Evolutionary conservation across 257 asterid species (phyloP).

Genomic region (Linaria vulgaris): DNA sequence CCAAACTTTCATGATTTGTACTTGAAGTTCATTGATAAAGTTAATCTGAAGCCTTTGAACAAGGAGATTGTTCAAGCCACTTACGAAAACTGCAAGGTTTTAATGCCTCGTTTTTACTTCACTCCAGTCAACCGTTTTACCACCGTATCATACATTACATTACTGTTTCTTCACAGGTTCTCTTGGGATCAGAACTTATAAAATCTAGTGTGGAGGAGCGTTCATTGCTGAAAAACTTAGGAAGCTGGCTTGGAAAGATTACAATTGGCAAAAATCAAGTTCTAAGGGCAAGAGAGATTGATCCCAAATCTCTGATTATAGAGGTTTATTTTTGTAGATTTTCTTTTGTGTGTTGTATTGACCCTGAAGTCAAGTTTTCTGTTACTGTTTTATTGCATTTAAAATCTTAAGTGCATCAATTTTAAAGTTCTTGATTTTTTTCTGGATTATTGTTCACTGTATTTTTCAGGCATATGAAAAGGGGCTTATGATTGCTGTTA

Average conservation of each 20-base stretch:
- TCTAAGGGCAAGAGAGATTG: constrained; percentile 85
- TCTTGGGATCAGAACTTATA: constrained; percentile 93
- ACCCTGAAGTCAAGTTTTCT: constrained; percentile 1
- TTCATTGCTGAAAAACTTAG: constrained; percentile 86
- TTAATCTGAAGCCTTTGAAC: constrained; percentile 70
- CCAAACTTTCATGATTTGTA: constrained; percentile 95
- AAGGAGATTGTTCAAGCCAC: constrained; percentile 79
- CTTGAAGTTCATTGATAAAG: constrained; percentile 91
- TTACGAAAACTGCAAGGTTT: constrained; percentile 98
- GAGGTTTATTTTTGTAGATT: constrained; percentile 51
- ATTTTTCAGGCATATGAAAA: constrained; percentile 79
- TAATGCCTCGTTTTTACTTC: constrained; percentile 1
- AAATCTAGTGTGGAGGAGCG: constrained; percentile 96
- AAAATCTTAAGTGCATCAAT: neutral
- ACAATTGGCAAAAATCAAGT: constrained; percentile 96
- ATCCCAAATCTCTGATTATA: constrained; percentile 81
- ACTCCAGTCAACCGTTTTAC: neutral
- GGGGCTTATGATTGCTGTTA: constrained; percentile 97
- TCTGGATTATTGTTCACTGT: constrained; percentile 9
- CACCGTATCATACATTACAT: constrained; percentile 20
- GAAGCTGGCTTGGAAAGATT: constrained; percentile 99
- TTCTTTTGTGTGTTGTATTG: constrained; percentile 10
- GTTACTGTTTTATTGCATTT: constrained; percentile 10
- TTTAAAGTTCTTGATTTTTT: constrained; percentile 13
- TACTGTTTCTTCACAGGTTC: constrained; percentile 59